phyloP scores from a whole-genome alignment of 495 filamentous ascomycete genomes.

The Ramalina intermedia region DNA sequence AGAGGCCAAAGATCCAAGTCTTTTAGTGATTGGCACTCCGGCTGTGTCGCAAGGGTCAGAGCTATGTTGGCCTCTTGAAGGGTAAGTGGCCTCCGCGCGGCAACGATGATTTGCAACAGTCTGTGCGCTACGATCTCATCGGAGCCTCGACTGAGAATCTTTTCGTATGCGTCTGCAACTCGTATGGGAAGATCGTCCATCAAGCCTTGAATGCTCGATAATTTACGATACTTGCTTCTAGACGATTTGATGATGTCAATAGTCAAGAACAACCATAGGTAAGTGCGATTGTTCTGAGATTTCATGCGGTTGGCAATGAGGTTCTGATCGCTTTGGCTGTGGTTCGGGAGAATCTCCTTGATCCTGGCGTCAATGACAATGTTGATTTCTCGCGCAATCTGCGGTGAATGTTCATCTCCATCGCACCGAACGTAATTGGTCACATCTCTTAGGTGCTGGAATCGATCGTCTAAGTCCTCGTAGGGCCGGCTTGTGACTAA shows the following conservation, averaged over 20 bases:
- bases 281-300: slow-evolving; percentile 27
- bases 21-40: slow-evolving; percentile 7
- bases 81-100: slow-evolving; percentile 19
- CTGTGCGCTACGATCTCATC: slow-evolving; percentile 8
- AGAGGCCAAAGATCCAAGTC: slow-evolving; percentile 16
- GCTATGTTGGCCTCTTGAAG: slow-evolving; percentile 26
- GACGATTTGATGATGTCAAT: slow-evolving; percentile 21
- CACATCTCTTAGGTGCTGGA: slow-evolving; percentile 13
- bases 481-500: slow-evolving; percentile 31
- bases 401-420: slow-evolving; percentile 9
- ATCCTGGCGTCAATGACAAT: slow-evolving; percentile 24
- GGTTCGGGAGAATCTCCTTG: slow-evolving; percentile 5
- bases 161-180: slow-evolving; percentile 23
- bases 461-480: slow-evolving; percentile 17
- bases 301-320: slow-evolving; percentile 18
- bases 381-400: slow-evolving; percentile 19
- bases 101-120: slow-evolving; percentile 26
- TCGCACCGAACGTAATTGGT: slow-evolving; percentile 19
- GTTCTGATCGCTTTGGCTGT: slow-evolving; percentile 2
- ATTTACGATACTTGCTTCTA: slow-evolving; percentile 12
- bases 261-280: slow-evolving; percentile 31
- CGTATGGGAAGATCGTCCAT: slow-evolving; percentile 16
- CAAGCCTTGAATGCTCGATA: slow-evolving; percentile 14
- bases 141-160: slow-evolving; percentile 18
- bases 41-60: slow-evolving; percentile 19